A percentile compares a stretch with the other conserved stretches of the same genome.
phyloP scores from a whole-genome alignment of 345 rosid species.

The Camelina laxa region DNA sequence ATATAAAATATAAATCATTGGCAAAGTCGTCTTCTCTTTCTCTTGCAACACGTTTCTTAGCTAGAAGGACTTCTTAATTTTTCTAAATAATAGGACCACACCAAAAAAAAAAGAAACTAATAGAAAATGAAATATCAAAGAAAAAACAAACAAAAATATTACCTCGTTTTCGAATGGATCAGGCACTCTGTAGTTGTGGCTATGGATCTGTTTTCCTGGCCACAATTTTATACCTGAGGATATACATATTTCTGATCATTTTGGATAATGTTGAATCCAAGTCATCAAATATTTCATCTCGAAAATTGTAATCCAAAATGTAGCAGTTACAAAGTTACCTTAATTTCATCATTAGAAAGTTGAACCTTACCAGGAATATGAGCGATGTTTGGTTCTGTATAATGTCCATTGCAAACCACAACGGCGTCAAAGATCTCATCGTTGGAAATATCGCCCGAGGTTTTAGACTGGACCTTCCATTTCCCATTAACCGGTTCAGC shows the following conservation, averaged over 20 bases:
- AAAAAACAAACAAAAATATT: not conserved
- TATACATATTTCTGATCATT: not conserved
- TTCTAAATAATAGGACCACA: no score
- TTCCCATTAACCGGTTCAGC: slow-evolving; percentile 39
- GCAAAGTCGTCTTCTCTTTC: no score
- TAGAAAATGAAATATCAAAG: no score
- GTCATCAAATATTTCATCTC: not conserved
- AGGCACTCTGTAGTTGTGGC: slow-evolving; percentile 79
- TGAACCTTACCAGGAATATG: slow-evolving; percentile 52
- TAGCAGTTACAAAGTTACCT: not conserved
- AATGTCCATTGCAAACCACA: slow-evolving; percentile 70
- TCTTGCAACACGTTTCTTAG: no score
- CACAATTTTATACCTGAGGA: slow-evolving; percentile 62
- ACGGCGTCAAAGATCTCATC: slow-evolving; percentile 71
- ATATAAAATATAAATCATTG: no score
- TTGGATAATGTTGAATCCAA: not conserved
- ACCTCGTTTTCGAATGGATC: slow-evolving; percentile 67
- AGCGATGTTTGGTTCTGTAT: slow-evolving; percentile 64
- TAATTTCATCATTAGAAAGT: not conserved
- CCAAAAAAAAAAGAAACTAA: no score
- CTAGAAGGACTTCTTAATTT: no score
- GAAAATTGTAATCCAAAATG: not conserved
- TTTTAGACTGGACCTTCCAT: slow-evolving; percentile 62
- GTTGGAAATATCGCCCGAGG: slow-evolving; percentile 3
- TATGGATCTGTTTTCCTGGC: slow-evolving; percentile 87